phyloP scores from a whole-genome alignment of 768 basidiomycete genomes.

The Fomitopsis serialis region DNA sequence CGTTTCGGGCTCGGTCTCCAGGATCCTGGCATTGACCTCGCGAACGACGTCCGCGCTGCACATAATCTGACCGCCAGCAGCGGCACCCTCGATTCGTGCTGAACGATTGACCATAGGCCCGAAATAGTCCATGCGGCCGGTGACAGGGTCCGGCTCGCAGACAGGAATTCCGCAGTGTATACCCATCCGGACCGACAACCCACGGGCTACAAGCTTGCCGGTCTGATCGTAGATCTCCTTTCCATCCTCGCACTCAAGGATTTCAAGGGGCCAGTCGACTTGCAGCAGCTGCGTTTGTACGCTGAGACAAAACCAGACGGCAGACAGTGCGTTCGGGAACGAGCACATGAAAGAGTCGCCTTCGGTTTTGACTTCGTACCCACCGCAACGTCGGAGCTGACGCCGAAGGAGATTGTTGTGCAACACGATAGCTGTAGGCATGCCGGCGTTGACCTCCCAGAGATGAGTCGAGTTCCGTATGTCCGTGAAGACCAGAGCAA shows the following conservation, averaged over 20 bases:
- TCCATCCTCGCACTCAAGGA: conserved; percentile 90
- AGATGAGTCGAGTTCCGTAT: conserved; percentile 94
- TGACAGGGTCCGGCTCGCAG: conserved; percentile 70
- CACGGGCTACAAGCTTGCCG: conserved; percentile 71
- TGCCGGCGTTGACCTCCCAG: conserved; percentile 95
- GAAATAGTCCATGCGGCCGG: conserved; percentile 93
- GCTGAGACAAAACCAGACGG: conserved; percentile 84
- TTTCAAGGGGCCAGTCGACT: conserved; percentile 88
- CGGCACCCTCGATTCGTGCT: conserved; percentile 75
- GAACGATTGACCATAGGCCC: conserved; percentile 95
- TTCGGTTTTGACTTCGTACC: conserved; percentile 99
- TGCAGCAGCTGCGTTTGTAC: conserved; percentile 81
- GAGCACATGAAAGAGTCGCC: conserved; percentile 99
- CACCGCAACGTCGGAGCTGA: conserved; percentile 83
- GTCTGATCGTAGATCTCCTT: conserved; percentile 65
- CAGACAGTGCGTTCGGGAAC: conserved; percentile 84
- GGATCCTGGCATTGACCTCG: conserved; percentile 64
- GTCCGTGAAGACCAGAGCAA: conserved; percentile 96
- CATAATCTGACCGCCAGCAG: conserved; percentile 92
- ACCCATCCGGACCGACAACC: conserved; percentile 94
- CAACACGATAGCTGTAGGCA: conserved; percentile 87
- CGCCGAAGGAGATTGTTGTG: conserved; percentile 87
- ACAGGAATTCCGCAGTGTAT: conserved; percentile 89
- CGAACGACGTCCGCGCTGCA: conserved; percentile 82
- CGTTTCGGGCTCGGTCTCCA: conserved; percentile 48